Base-by-base conservation (phyloP, 768 basidiomycete genomes). In the Boletus bicolor region DNA sequence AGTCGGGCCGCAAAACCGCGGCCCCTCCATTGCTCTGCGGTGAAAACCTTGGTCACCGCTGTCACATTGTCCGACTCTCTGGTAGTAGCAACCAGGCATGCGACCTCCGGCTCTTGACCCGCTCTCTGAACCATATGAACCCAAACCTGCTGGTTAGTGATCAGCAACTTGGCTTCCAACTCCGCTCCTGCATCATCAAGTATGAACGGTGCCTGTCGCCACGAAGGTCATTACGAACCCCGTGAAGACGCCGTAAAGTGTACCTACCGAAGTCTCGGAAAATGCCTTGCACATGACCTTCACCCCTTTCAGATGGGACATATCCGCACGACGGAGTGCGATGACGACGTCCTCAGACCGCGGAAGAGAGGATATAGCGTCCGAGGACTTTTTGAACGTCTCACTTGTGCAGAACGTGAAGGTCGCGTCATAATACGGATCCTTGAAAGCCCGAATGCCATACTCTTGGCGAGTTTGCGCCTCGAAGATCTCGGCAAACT, bases 1-100 rank as follows among this genome's bases (percentile, higher is more conserved):
- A 91, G 79, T 4, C 80, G 76, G 60, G 81, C 81, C 0, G 89
- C 89, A 60, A 78, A 86, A 1, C 84, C 81, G 0, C 67, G 72
- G 0, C 78, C 68, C 34, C 85, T 73, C 77, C 81, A 85, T 0
- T 61, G 39, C 0, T 79, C 75, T 43, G 78, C 71, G 0, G 89
- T 90, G 64, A 76, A 86, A 0, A 91, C 89, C 68, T 91, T 91
- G 45, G 85, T 86, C 43, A 92, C 83, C 0, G 85, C 81, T 4
- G 82, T 81, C 24, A 86, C 77, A 5, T 62, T 73, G 1, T 77
- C 74, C 28, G 77, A 83, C 57, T 83, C 81, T 9, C 88, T 73
- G 1, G 87, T 88, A n/a, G 79, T 81, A 3, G 87, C 87, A 4
- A 84, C 83, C 34, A 90, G 80, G 12, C 79, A 89, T 0, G 87